These are phyloP conservation scores for Leishmania tarentolae DNA, from an alignment of 208 protist species.

Conservation along the genomic window DNA sequence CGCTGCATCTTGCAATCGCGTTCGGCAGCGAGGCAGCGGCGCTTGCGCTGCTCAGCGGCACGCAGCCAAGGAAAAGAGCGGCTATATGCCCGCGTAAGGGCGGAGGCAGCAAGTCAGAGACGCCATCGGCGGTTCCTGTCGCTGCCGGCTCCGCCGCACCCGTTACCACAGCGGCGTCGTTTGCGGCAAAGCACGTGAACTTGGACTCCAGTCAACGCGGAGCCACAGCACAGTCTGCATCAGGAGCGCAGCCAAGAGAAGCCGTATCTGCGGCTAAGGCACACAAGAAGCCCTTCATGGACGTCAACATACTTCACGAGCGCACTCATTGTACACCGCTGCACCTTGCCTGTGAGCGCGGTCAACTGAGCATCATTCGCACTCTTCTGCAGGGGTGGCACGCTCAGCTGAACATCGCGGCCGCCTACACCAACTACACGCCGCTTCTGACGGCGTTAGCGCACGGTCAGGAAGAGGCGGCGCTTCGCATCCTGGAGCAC, in stretches of 20 bases:
- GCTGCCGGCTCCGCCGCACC: not conserved
- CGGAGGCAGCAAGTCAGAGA: not conserved
- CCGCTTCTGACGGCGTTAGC: slow-evolving; percentile 70
- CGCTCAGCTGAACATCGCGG: slow-evolving; percentile 63
- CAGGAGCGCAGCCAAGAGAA: not conserved
- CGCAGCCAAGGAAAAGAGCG: slow-evolving; percentile 19
- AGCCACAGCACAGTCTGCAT: not conserved
- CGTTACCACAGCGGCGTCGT: not conserved
- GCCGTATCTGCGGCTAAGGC: not conserved
- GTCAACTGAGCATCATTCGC: slow-evolving; percentile 52
- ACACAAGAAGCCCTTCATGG: slow-evolving; percentile 40
- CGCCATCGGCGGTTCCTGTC: not conserved
- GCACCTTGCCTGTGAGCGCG: slow-evolving; percentile 81
- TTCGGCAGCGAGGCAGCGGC: slow-evolving; percentile 70
- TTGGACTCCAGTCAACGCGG: not conserved
- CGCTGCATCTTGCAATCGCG: slow-evolving; percentile 70
- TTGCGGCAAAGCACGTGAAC: not conserved
- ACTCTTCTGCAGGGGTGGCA: slow-evolving; percentile 52
- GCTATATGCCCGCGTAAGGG: not conserved
- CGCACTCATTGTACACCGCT: slow-evolving; percentile 70
- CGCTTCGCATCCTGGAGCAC: slow-evolving; percentile 73
- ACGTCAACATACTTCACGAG: slow-evolving; percentile 73
- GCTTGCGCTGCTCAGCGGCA: slow-evolving; percentile 48
- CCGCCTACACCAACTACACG: slow-evolving; percentile 57
- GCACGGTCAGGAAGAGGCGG: slow-evolving; percentile 55